Conservation (phyloP, 2,329 filamentous ascomycete genomes). For the Aspergillus sojae region DNA sequence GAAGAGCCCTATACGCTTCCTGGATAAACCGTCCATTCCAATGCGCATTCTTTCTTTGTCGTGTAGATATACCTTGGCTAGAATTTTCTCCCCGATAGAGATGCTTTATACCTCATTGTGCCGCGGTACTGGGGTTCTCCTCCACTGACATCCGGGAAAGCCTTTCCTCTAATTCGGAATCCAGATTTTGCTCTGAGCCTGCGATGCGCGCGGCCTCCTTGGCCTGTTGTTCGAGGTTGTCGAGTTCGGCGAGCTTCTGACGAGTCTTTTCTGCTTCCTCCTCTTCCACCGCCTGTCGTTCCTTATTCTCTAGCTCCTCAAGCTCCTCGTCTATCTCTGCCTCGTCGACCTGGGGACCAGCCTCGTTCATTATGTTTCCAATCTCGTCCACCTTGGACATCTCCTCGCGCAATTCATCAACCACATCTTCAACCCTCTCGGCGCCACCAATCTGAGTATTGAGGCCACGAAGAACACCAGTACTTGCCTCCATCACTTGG, state of each 20-base stretch:
- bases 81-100: neutral
- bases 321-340: constrained; percentile 86
- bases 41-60: neutral
- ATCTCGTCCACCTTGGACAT: constrained; percentile 84
- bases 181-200: constrained; percentile 29
- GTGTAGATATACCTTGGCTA: neutral
- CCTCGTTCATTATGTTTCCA: constrained; percentile 72
- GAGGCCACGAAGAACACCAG: constrained; percentile 70
- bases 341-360: constrained; percentile 67
- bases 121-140: constrained; percentile 28
- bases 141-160: constrained; percentile 47
- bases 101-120: constrained; percentile 20
- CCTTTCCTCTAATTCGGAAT: constrained; percentile 38
- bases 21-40: constrained; percentile 1
- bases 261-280: constrained; percentile 54
- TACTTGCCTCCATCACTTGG: constrained; percentile 77
- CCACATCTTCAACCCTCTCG: constrained; percentile 73
- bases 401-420: constrained; percentile 75
- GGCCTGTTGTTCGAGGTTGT: constrained; percentile 45
- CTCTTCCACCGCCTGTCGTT: constrained; percentile 50
- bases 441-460: constrained; percentile 77
- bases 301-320: constrained; percentile 69
- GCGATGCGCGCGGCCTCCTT: constrained; percentile 41
- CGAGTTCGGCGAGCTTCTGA: constrained; percentile 53
- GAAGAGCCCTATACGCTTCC: constrained; percentile 8